A percentile compares a stretch with the other conserved stretches of the same genome.
phyloP scores from a whole-genome alignment of 306 rosid species.

The Spatholobus suberectus region DNA sequence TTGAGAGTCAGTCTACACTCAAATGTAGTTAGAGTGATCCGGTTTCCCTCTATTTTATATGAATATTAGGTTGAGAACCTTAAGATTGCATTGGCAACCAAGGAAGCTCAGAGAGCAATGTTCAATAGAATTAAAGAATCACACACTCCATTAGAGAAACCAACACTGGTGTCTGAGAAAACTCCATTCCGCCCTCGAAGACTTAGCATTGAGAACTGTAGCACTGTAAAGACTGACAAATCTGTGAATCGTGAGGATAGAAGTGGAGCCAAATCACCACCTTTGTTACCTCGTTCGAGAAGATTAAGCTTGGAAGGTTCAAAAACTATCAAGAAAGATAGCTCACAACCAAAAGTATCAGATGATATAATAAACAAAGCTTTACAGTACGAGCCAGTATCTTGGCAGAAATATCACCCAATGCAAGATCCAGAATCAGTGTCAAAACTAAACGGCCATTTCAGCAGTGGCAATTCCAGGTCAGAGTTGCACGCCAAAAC shows the following conservation, averaged over 20 bases:
- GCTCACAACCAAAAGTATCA: constrained; percentile 39
- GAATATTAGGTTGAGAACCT: constrained; percentile 74
- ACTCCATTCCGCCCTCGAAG: constrained; percentile 69
- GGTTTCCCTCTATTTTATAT: constrained; percentile 22
- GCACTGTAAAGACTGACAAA: constrained; percentile 50
- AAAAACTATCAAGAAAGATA: constrained; percentile 64
- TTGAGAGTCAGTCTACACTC: not conserved
- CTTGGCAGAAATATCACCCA: constrained; percentile 39
- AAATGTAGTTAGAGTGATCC: constrained; percentile 15
- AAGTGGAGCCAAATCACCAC: constrained; percentile 64
- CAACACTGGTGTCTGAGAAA: constrained; percentile 44
- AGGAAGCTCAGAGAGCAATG: constrained; percentile 54
- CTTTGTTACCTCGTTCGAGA: constrained; percentile 57
- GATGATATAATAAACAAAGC: constrained; percentile 50
- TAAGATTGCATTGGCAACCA: constrained; percentile 72
- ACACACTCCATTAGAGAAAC: constrained; percentile 44
- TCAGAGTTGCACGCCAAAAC: constrained; percentile 44
- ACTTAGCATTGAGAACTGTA: constrained; percentile 83
- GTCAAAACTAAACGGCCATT: constrained; percentile 50
- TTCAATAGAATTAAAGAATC: constrained; percentile 54
- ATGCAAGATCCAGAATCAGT: constrained; percentile 52
- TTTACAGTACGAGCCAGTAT: constrained; percentile 44
- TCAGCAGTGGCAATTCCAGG: constrained; percentile 46
- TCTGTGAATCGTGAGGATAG: constrained; percentile 48
- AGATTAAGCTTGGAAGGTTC: constrained; percentile 88